A percentile compares a stretch with the other conserved stretches of the same genome.
phyloP scores from a whole-genome alignment of 257 asterid species.

The Fraxinus cuspidata region DNA sequence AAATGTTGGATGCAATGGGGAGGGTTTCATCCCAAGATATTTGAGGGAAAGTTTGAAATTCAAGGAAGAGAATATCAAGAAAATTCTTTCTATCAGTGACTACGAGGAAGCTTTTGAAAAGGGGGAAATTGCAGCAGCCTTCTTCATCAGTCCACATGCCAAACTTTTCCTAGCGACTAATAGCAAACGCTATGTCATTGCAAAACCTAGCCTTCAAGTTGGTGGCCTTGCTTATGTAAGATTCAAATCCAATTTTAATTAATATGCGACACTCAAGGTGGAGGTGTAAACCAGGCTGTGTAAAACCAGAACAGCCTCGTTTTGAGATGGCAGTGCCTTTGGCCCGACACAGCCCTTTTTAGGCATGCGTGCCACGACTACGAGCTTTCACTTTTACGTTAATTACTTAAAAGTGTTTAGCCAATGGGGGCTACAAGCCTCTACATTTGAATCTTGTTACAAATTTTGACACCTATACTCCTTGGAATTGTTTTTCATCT shows the following conservation, averaged over 20 bases:
- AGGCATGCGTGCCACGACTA: too few species aligned
- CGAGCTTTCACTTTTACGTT: too few species aligned
- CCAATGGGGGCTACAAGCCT: too few species aligned
- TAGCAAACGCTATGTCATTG: slow-evolving; percentile 36
- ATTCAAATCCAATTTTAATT: background rate
- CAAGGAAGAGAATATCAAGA: slow-evolving; percentile 36
- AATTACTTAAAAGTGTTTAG: too few species aligned
- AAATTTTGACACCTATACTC: background rate
- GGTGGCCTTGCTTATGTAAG: slow-evolving; percentile 83
- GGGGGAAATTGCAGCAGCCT: slow-evolving; percentile 65
- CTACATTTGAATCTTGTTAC: background rate
- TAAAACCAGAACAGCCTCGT: too few species aligned
- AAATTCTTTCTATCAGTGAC: slow-evolving; percentile 33
- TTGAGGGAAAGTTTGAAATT: slow-evolving; percentile 39
- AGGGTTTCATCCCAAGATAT: slow-evolving; percentile 47
- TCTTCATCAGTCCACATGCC: slow-evolving; percentile 62
- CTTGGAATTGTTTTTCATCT: too few species aligned
- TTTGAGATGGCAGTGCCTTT: too few species aligned
- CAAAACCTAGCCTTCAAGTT: slow-evolving; percentile 49
- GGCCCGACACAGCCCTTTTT: too few species aligned
- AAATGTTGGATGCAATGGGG: slow-evolving; percentile 53
- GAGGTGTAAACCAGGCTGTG: too few species aligned
- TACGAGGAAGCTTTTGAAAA: slow-evolving; percentile 46
- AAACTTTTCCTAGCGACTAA: slow-evolving; percentile 51
- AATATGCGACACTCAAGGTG: too few species aligned